Conservation (phyloP, 2,329 filamentous ascomycete genomes). For the Xylaria sp. region DNA sequence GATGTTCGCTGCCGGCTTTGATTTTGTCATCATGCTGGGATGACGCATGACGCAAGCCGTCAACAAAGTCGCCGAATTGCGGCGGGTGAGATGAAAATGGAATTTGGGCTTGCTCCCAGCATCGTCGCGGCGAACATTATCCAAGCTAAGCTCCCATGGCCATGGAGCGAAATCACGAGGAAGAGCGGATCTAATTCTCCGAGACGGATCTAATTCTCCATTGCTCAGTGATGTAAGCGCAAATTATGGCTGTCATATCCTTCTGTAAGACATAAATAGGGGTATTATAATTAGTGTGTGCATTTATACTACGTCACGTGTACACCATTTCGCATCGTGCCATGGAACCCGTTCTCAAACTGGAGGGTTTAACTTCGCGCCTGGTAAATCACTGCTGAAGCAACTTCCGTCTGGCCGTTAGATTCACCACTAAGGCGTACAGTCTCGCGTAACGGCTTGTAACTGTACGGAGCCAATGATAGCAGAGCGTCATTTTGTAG, state of each 20-base stretch:
- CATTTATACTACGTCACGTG: conserved; percentile 12
- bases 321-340: conserved; percentile 10
- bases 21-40: conserved; percentile 14
- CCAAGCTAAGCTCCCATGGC: neutral
- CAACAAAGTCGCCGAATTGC: conserved; percentile 16
- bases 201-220: conserved; percentile 18
- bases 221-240: neutral
- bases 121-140: neutral
- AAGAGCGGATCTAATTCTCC: conserved; percentile 24
- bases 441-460: conserved; percentile 9
- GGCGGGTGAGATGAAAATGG: conserved; percentile 20
- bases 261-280: conserved; percentile 1
- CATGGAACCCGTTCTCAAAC: conserved; percentile 6
- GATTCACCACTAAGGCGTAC: conserved; percentile 11
- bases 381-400: conserved; percentile 26
- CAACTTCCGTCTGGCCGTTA: conserved; percentile 15
- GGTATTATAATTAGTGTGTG: conserved; percentile 6
- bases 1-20: conserved; percentile 12
- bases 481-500: conserved; percentile 20
- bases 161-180: conserved; percentile 1
- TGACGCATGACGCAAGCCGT: conserved; percentile 19
- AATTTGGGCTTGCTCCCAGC: conserved; percentile 8
- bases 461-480: conserved; percentile 14
- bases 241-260: conserved; percentile 5
- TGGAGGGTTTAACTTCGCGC: conserved; percentile 9